Evolutionary conservation across 768 basidiomycete species (phyloP).

Genomic region (Lactifluus echinatus): DNA sequence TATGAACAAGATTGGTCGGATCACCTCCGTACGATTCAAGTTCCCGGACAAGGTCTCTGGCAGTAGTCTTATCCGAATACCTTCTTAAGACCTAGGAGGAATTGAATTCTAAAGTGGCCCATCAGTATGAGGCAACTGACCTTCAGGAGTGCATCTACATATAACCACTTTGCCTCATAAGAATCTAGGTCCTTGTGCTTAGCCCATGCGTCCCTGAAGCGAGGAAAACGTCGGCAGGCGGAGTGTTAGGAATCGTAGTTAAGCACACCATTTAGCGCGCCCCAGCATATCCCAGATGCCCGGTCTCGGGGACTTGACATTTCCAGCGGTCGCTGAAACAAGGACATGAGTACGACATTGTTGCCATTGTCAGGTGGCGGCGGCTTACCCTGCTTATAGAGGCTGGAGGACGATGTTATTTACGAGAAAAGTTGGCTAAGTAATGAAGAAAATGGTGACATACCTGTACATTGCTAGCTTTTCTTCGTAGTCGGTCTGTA

Average conservation of each 20-base stretch:
- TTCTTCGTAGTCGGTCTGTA: slow-evolving; percentile 93
- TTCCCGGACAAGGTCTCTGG: slow-evolving; percentile 67
- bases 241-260: background rate
- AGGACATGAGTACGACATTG: background rate
- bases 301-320: slow-evolving; percentile 70
- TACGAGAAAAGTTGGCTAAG: background rate
- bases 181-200: slow-evolving; percentile 78
- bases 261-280: slow-evolving; percentile 82
- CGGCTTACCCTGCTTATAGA: slow-evolving; percentile 82
- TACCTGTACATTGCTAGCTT: slow-evolving; percentile 91
- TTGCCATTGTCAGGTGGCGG: background rate
- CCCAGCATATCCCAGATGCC: slow-evolving; percentile 88
- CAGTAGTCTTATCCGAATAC: slow-evolving; percentile 77
- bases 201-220: slow-evolving; percentile 84
- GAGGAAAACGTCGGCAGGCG: slow-evolving; percentile 15
- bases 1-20: slow-evolving; percentile 53
- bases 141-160: slow-evolving; percentile 82
- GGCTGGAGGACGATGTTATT: slow-evolving; percentile 33
- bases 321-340: slow-evolving; percentile 73
- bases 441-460: slow-evolving; percentile 18
- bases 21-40: slow-evolving; percentile 69
- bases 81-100: slow-evolving; percentile 56
- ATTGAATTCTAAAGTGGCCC: background rate
- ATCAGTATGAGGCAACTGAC: slow-evolving; percentile 31
- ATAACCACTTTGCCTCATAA: slow-evolving; percentile 79